Conservation (phyloP, 2,329 filamentous ascomycete genomes). For the Rosellinia necatrix region DNA sequence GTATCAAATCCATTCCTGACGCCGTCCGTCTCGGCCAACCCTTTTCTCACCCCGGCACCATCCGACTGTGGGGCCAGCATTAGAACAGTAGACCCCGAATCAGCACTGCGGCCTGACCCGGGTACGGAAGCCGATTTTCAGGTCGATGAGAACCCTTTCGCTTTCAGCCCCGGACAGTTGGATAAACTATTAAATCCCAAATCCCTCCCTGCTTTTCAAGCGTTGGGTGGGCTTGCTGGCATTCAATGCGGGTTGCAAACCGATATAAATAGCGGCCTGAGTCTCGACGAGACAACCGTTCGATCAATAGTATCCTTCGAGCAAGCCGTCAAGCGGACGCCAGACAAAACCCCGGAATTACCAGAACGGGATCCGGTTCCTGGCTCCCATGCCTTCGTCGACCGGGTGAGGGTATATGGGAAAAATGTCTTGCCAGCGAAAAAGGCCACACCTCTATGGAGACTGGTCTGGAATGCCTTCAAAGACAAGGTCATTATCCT, state of each 20-base stretch:
- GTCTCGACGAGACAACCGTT: slow-evolving; percentile 64
- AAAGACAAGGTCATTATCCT: slow-evolving; percentile 76
- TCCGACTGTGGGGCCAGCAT: slow-evolving; percentile 40
- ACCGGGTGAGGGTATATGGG: slow-evolving; percentile 64
- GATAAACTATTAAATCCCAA: slow-evolving; percentile 78
- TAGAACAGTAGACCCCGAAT: slow-evolving; percentile 35
- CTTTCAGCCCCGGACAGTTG: slow-evolving; percentile 73
- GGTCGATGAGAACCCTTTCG: slow-evolving; percentile 72
- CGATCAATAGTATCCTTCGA: slow-evolving; percentile 39
- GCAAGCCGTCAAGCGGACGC: slow-evolving; percentile 34
- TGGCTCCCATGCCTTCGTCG: slow-evolving; percentile 44
- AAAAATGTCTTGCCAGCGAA: slow-evolving; percentile 65
- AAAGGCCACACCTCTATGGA: slow-evolving; percentile 62
- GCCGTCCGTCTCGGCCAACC: slow-evolving; percentile 36
- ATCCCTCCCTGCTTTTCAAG: slow-evolving; percentile 70
- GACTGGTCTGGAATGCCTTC: slow-evolving; percentile 70
- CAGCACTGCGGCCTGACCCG: slow-evolving; percentile 69
- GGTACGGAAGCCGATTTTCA: slow-evolving; percentile 72
- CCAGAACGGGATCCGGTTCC: slow-evolving; percentile 22
- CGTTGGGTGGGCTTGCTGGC: slow-evolving; percentile 70
- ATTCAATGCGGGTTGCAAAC: slow-evolving; percentile 72
- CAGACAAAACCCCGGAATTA: slow-evolving; percentile 29
- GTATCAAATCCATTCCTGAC: slow-evolving; percentile 42
- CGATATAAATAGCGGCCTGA: slow-evolving; percentile 66
- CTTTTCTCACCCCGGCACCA: slow-evolving; percentile 38